These are phyloP conservation scores for Moniliella sp. DNA, from an alignment of 1,284 basidiomycete genomes.

Conservation along the genomic window DNA sequence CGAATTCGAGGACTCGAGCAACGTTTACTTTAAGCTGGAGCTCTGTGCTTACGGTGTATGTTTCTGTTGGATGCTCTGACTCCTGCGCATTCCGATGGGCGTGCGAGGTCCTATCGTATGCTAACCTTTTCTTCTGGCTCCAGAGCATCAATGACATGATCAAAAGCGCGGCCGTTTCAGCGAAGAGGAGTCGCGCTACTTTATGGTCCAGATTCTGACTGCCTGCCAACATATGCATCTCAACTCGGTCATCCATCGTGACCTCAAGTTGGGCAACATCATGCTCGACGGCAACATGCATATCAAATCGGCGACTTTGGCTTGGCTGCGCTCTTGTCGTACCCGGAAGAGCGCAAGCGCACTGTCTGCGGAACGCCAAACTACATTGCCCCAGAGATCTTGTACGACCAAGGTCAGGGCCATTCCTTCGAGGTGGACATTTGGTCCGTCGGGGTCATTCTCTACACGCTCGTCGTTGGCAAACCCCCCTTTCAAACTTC, in stretches of 20 bases:
- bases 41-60: constrained; percentile 60
- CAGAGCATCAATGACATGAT: constrained; percentile 63
- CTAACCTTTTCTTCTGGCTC: constrained; percentile 11
- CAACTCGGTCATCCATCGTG: constrained; percentile 51
- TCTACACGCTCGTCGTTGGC: constrained; percentile 81
- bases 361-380: constrained; percentile 96
- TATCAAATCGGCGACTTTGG: constrained; percentile 95
- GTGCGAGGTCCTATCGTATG: no score
- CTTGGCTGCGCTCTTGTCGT: constrained; percentile 82
- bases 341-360: constrained; percentile 80
- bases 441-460: constrained; percentile 88
- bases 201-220: constrained; percentile 77
- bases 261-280: constrained; percentile 67
- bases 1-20: constrained; percentile 81
- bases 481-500: constrained; percentile 93
- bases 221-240: constrained; percentile 91
- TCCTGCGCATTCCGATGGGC: no score
- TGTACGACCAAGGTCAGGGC: constrained; percentile 82
- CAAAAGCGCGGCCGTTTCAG: constrained; percentile 66
- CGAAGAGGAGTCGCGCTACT: constrained; percentile 76
- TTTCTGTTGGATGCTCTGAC: constrained; percentile 3
- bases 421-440: constrained; percentile 98
- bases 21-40: constrained; percentile 92
- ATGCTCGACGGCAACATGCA: constrained; percentile 82
- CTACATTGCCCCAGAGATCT: constrained; percentile 90